phyloP scores from a whole-genome alignment of 2,329 filamentous ascomycete genomes.

The Blastomyces emzantsi region DNA sequence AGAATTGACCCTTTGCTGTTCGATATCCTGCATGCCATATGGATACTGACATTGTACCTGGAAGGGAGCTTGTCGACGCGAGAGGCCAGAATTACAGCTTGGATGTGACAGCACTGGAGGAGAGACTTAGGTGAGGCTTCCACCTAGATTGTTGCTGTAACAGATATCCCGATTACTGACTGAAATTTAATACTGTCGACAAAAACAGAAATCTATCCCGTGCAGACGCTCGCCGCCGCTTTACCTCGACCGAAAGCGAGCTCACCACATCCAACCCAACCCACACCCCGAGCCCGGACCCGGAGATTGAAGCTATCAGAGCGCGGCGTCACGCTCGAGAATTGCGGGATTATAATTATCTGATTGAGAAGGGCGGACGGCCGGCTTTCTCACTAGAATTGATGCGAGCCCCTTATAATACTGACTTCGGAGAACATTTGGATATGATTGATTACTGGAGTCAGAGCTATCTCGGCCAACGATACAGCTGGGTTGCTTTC shows the following conservation, averaged over 20 bases:
- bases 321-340: background rate
- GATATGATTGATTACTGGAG: constrained; percentile 3
- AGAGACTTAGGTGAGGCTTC: constrained; percentile 3
- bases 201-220: background rate
- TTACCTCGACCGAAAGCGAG: background rate
- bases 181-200: background rate
- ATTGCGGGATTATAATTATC: background rate
- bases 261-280: background rate
- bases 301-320: background rate
- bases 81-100: constrained; percentile 1
- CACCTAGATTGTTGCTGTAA: background rate
- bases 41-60: background rate
- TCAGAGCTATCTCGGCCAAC: background rate
- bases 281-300: background rate
- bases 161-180: background rate
- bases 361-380: background rate
- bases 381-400: constrained; percentile 4
- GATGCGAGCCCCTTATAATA: no score
- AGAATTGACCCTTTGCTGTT: background rate
- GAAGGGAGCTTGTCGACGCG: constrained; percentile 3
- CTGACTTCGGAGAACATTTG: background rate
- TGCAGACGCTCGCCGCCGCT: background rate
- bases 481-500: background rate
- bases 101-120: background rate
- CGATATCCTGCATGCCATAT: background rate